Base-by-base conservation (phyloP, 2,329 filamentous ascomycete genomes). In the Dothistroma pini region DNA sequence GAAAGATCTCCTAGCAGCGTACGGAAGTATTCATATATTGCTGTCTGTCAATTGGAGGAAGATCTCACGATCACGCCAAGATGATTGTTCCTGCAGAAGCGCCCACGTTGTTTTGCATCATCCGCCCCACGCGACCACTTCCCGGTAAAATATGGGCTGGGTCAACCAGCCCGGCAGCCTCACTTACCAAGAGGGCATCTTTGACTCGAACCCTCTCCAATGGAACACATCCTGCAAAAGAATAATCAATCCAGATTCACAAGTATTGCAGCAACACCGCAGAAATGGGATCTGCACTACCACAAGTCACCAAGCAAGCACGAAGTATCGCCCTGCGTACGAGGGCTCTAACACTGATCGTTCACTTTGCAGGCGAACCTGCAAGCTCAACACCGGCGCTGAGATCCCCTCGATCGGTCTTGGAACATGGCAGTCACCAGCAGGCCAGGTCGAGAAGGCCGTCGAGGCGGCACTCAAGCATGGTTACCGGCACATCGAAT, bases 371-470 rank as follows among this genome's bases (percentile, higher is more conserved):
- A 63, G 62, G 59, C 52, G 59, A 31, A 61, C 59, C 22, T 64
- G 62, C 53, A 62, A 62, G 56, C 58, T 91, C 75, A 89, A 90
- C 78, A 88, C 86, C 57, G 90, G 71, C 61, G 88, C 84, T 75
- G 87, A 90, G 78, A 95, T 95, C 63, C 89, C 89, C 59, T 86
- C 87, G 68, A 76, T 93, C 66, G 89, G 89, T 63, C 82, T 93
- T 51, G 90, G 90, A 59, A 93, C 90, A 59, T 93, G 89, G 89
- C 89, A 91, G 72, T 90, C 89, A 54, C 75, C 82, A 70, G 86
- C 88, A 59, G 84, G 84, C 67, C 83, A 90, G 75, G 88, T 91
- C 59, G 81, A 84, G 68, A 78, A 84, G 57, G 90, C 90, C 58
- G 90, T 93, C 66, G 85, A 89, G 76, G 80, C 73, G 90, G 81